Conservation (phyloP, 2,329 filamentous ascomycete species). For the Curvularia verruculosa region DNA sequence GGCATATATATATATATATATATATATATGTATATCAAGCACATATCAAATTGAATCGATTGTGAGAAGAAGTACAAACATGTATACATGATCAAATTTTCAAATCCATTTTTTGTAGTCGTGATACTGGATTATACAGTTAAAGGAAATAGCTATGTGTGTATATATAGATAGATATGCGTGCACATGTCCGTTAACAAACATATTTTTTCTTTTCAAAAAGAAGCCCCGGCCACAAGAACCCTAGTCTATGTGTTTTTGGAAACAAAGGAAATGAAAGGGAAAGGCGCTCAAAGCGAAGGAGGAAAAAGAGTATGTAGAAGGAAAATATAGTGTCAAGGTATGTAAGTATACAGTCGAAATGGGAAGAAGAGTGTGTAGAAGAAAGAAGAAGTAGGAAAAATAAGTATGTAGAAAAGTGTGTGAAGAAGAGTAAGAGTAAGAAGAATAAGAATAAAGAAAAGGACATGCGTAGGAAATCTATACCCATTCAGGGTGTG, state of each 20-base stretch:
- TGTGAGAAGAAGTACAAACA: too few species aligned
- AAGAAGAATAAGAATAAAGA: neutral
- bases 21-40: too few species aligned
- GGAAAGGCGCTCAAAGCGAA: too few species aligned
- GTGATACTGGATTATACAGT: slow-evolving; percentile 3
- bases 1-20: too few species aligned
- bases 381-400: neutral
- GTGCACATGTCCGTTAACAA: neutral
- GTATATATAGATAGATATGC: too few species aligned
- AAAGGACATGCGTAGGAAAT: neutral
- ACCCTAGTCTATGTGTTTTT: neutral
- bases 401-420: neutral
- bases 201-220: neutral
- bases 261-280: neutral
- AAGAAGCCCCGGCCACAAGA: neutral
- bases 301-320: too few species aligned
- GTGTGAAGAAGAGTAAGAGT: neutral
- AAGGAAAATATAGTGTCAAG: neutral
- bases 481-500: neutral
- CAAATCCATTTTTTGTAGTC: neutral
- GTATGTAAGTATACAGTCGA: too few species aligned
- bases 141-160: slow-evolving; percentile 7
- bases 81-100: neutral
- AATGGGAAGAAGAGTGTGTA: neutral
- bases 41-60: too few species aligned